Conservation (phyloP, 768 basidiomycete species). For the Suillus sp. region DNA sequence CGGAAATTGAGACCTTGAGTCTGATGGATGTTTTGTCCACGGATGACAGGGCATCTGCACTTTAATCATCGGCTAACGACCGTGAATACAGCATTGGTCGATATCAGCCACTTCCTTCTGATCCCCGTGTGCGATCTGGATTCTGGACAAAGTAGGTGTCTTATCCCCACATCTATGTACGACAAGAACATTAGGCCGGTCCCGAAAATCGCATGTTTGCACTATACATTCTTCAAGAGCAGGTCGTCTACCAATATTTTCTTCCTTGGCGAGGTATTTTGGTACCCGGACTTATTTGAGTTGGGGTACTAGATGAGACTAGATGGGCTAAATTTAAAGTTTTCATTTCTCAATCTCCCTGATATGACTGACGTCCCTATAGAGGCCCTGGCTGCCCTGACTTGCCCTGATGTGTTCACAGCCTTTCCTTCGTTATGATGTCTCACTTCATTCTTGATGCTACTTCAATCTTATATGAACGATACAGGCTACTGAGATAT, state of each 20-base stretch:
- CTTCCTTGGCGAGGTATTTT: neutral
- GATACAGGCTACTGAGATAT: neutral
- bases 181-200: neutral
- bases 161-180: neutral
- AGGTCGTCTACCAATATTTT: neutral
- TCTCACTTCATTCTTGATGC: no score
- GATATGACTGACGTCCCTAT: neutral
- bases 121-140: neutral
- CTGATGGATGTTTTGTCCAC: constrained; percentile 42
- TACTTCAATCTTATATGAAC: no score
- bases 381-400: neutral
- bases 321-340: neutral
- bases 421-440: neutral
- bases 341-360: neutral
- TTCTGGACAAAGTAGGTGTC: neutral
- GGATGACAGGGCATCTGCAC: constrained; percentile 43
- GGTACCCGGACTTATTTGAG: neutral
- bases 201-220: neutral
- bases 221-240: neutral
- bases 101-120: constrained; percentile 23
- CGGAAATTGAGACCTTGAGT: constrained; percentile 40
- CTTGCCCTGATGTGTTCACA: neutral
- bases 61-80: constrained; percentile 43
- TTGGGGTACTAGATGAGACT: neutral
- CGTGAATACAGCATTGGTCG: constrained; percentile 54